A percentile compares a stretch with the other conserved stretches of the same genome.
phyloP scores from a whole-genome alignment of 495 filamentous ascomycete species.

The Penicillium turbatum region DNA sequence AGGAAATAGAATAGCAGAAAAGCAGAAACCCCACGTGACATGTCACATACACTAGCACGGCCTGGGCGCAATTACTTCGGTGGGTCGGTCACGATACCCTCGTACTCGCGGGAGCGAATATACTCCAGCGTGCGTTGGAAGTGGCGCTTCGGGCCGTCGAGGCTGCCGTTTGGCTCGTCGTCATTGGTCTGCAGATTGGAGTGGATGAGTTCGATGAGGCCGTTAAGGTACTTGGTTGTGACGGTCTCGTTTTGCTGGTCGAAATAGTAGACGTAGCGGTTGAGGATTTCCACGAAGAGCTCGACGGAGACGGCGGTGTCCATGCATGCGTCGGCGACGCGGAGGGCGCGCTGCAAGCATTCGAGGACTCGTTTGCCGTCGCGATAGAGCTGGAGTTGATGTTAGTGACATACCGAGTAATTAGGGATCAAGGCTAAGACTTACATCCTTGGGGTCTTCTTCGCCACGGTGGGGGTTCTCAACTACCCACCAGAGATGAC shows the following conservation, averaged over 20 bases:
- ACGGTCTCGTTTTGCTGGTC: constrained; percentile 98
- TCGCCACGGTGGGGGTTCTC: constrained; percentile 79
- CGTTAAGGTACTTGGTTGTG: constrained; percentile 96
- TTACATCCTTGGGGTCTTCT: constrained; percentile 77
- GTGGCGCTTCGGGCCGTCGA: constrained; percentile 84
- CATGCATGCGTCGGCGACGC: constrained; percentile 98
- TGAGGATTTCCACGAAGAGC: constrained; percentile 95
- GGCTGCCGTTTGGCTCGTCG: constrained; percentile 58
- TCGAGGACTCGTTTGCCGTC: constrained; percentile 96
- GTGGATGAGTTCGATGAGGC: constrained; percentile 96
- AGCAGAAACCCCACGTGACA: constrained; percentile 7
- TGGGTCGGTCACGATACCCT: constrained; percentile 77
- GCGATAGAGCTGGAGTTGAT: constrained; percentile 68
- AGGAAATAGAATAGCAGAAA: constrained; percentile 8
- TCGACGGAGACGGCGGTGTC: constrained; percentile 97
- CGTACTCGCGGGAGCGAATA: constrained; percentile 85
- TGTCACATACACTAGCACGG: neutral
- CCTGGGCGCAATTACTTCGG: constrained; percentile 37
- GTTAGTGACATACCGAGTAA: neutral
- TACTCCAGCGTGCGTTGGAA: constrained; percentile 93
- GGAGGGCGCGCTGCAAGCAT: constrained; percentile 89
- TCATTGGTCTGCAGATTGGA: constrained; percentile 86
- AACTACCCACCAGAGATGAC: constrained; percentile 95
- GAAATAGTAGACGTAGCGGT: constrained; percentile 98
- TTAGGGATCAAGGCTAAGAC: constrained; percentile 17